phyloP scores from a whole-genome alignment of 176 grass and related monocot genomes.

The Oryza nivara region DNA sequence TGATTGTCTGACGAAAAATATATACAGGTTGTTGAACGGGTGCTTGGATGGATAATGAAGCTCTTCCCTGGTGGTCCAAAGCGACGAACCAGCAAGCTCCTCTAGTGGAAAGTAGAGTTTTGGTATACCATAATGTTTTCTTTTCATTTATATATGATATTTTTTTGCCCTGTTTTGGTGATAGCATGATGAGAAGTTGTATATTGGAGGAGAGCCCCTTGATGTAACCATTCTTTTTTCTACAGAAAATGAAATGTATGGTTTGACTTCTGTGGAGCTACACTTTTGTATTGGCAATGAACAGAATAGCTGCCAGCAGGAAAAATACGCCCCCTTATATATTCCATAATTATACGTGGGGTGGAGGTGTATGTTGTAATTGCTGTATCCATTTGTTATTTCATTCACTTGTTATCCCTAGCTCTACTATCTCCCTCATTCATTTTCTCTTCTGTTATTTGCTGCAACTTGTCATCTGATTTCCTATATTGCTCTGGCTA shows the following conservation, averaged over 20 bases:
- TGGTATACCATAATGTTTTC: conserved; percentile 49
- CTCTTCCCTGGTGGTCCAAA: conserved; percentile 95
- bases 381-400: conserved; percentile 1
- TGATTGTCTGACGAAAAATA: conserved; percentile 19
- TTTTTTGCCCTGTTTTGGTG: conserved; percentile 50
- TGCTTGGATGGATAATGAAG: conserved; percentile 99
- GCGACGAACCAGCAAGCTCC: conserved; percentile 94
- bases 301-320: conserved; percentile 32
- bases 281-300: conserved; percentile 44
- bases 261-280: conserved; percentile 32
- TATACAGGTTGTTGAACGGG: conserved; percentile 84
- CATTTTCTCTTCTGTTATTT: neutral
- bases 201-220: conserved; percentile 47
- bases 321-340: conserved; percentile 17
- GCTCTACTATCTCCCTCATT: neutral
- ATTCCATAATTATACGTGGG: conserved; percentile 17
- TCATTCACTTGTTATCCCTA: neutral
- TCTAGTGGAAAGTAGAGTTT: conserved; percentile 56
- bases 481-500: neutral
- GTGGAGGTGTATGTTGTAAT: conserved; percentile 26
- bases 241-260: conserved; percentile 55
- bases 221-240: conserved; percentile 64
- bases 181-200: conserved; percentile 60
- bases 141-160: conserved; percentile 31
- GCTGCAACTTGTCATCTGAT: neutral